Conservation (phyloP, 116 monocot species). For the Cymodocea nodosa region DNA sequence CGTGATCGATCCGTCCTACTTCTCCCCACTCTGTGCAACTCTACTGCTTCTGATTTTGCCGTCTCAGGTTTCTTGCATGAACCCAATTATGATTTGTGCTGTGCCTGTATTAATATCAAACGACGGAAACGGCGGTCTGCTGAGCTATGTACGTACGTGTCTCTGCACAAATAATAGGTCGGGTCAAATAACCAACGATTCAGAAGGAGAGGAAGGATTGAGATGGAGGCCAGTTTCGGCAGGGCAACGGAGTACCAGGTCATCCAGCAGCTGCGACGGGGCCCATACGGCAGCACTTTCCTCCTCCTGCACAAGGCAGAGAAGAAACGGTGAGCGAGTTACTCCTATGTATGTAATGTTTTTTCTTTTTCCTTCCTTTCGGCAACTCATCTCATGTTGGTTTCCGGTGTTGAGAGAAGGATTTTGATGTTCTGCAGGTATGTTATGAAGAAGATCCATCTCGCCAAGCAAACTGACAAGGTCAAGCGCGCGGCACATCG, state of each 20-base stretch:
- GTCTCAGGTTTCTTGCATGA: too few species aligned
- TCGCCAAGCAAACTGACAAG: slow-evolving; percentile 16
- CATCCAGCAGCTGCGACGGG: slow-evolving; percentile 10
- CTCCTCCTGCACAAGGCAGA: slow-evolving; percentile 16
- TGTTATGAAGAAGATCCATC: slow-evolving; percentile 19
- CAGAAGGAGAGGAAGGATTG: neutral
- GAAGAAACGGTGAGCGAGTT: slow-evolving; percentile 5
- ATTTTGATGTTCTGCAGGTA: slow-evolving; percentile 1
- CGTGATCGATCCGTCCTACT: too few species aligned
- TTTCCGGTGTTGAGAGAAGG: too few species aligned
- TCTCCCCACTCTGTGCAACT: too few species aligned
- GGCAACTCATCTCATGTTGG: neutral
- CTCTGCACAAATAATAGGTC: neutral
- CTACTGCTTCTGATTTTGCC: too few species aligned
- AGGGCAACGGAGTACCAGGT: slow-evolving; percentile 12
- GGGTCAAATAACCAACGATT: neutral
- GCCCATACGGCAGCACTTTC: slow-evolving; percentile 5
- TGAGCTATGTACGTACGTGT: neutral
- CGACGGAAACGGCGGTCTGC: neutral
- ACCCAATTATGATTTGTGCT: too few species aligned
- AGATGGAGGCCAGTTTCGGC: too few species aligned
- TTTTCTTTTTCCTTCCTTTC: neutral
- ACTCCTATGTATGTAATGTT: neutral
- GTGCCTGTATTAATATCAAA: too few species aligned
- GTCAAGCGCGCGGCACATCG: slow-evolving; percentile 11